Conservation (phyloP, 2,329 filamentous ascomycete species). For the Fusarium fujikuroi region DNA sequence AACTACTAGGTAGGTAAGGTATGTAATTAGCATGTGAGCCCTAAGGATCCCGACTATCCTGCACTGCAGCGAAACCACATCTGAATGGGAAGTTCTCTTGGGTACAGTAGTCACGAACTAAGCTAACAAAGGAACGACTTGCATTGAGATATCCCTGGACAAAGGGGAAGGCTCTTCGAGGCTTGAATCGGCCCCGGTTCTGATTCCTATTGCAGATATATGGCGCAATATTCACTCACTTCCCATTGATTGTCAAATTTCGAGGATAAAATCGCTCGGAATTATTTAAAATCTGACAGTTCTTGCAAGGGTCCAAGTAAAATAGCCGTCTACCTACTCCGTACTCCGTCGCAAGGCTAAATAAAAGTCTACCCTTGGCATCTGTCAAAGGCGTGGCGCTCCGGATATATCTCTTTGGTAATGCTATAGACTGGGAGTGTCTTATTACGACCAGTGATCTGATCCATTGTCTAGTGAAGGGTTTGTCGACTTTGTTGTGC, state of each 20-base stretch:
- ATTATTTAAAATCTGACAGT: background rate
- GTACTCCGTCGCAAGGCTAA: background rate
- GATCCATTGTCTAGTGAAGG: conserved; percentile 8
- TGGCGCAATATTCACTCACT: conserved; percentile 1
- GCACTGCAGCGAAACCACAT: background rate
- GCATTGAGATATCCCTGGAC: background rate
- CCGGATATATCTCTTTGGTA: background rate
- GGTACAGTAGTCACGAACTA: conserved; percentile 9
- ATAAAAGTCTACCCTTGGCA: background rate
- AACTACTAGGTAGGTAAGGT: background rate
- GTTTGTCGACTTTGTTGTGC: conserved; percentile 13
- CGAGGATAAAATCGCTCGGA: background rate
- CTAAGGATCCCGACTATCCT: conserved; percentile 1
- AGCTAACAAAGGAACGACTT: conserved; percentile 5
- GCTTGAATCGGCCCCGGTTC: background rate
- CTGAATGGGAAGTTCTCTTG: background rate
- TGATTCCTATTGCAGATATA: conserved; percentile 27
- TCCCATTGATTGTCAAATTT: conserved; percentile 3
- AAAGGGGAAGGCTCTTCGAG: background rate
- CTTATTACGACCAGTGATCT: conserved; percentile 21
- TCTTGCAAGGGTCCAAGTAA: background rate
- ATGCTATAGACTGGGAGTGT: background rate
- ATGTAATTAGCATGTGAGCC: conserved; percentile 13
- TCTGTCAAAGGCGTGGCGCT: conserved; percentile 4
- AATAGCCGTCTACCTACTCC: background rate